A percentile compares a stretch with the other conserved stretches of the same genome.
Evolutionary conservation across 768 basidiomycete species (phyloP).

Genomic region (Rhizopogon vulgaris): DNA sequence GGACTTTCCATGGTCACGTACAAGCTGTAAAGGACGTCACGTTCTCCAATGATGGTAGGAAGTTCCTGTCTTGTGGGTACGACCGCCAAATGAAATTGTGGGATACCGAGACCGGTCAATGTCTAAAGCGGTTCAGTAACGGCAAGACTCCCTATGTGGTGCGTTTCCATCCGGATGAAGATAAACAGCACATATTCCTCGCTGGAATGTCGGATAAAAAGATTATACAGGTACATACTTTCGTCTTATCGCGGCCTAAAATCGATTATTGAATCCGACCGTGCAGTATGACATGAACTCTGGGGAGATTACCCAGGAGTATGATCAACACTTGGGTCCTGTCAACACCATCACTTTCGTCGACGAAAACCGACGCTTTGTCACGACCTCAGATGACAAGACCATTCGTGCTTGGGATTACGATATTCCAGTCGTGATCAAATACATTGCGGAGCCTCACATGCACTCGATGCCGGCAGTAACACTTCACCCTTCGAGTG

Average conservation of each 20-base stretch:
- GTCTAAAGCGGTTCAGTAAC: conserved; percentile 93
- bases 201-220: conserved; percentile 99
- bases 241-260: background rate
- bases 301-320: conserved; percentile 95
- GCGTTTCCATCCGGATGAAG: conserved; percentile 91
- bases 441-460: conserved; percentile 97
- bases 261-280: background rate
- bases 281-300: conserved; percentile 89
- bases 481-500: conserved; percentile 90
- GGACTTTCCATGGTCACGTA: conserved; percentile 95
- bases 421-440: conserved; percentile 99
- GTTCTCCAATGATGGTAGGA: conserved; percentile 89
- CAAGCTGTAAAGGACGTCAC: conserved; percentile 96
- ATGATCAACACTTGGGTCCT: conserved; percentile 96
- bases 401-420: conserved; percentile 99
- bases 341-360: conserved; percentile 99
- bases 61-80: conserved; percentile 89
- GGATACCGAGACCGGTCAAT: conserved; percentile 99
- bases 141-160: conserved; percentile 97
- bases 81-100: conserved; percentile 98
- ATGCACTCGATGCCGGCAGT: conserved; percentile 99
- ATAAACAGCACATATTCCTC: conserved; percentile 93
- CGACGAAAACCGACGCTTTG: conserved; percentile 94
- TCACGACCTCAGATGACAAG: conserved; percentile 98
- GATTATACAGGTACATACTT: conserved; percentile 78